Base-by-base conservation (phyloP, 371 early-diverging fungal genomes). In the Mortierella sp. region DNA sequence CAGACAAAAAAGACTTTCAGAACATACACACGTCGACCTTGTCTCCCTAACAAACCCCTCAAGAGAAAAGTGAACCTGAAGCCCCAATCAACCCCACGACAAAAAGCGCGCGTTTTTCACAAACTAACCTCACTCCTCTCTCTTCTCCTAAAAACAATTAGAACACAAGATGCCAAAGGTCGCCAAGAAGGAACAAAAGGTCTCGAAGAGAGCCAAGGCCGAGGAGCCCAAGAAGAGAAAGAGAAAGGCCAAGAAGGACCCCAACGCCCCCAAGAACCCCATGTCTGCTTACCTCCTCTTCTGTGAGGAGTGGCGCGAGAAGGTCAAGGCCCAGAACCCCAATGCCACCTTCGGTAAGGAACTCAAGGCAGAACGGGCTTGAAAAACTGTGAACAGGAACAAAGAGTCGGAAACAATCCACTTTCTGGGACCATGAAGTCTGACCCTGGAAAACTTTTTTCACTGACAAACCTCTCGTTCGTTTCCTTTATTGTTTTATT, bases 211-310 rank as follows among this genome's bases (percentile, higher is more conserved):
- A 0, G 74, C 71, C 77, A 81, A 80, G 80, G 43, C 34, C 70
- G 80, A 76, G 55, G 76, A 72, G 29, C 58, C 39, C 66, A 77
- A 74, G 77, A 81, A 77, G 74, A 70, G 63, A 31, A 81, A 81
- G 82, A 77, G 71, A 67, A 77, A 73, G 71, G 50, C 70, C 72
- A 91, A 90, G 90, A 92, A 92, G 89, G 91, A 91, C 88, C 87
- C 91, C 73, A 85, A 83, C 76, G 93, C 91, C 53, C 96, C 97
- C 89, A 97, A 97, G 90, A 91, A 93, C 85, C 91, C 92, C 43
- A 88, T 94, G 74, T 92, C 95, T 24, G 93, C 95, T 39, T 96
- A 94, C 89, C 91, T 96, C 89, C 89, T 92, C 88, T 96, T 94
- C 90, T 92, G 93, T 53, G 90, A 91, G 77, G 96, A 93, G 68